These are phyloP conservation scores for Adansonia gregorii DNA, from an alignment of 441 rosid species.

Conservation along the genomic window DNA sequence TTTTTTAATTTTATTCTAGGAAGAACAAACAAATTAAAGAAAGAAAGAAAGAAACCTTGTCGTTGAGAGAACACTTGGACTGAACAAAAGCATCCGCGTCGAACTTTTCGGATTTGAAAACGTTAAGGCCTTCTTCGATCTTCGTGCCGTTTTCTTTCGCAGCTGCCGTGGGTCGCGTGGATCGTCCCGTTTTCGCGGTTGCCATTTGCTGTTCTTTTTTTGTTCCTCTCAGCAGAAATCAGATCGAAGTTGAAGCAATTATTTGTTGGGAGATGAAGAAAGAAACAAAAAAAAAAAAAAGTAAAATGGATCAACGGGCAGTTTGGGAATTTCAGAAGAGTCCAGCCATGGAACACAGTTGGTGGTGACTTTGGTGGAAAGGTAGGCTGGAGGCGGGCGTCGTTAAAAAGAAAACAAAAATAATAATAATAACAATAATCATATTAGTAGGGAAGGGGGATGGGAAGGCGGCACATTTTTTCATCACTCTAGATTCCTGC, in stretches of 20 bases:
- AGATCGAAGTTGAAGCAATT: constrained; percentile 12
- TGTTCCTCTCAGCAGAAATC: not conserved
- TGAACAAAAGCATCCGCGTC: constrained; percentile 90
- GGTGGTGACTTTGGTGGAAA: constrained; percentile 23
- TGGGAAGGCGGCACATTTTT: not conserved
- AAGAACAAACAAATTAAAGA: not conserved
- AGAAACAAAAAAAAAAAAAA: not conserved
- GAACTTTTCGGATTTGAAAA: constrained; percentile 91
- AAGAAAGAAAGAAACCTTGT: constrained; percentile 56
- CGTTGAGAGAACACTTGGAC: constrained; percentile 92
- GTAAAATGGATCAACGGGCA: constrained; percentile 11
- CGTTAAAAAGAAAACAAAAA: not conserved
- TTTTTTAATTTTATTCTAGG: not conserved
- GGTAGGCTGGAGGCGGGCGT: constrained; percentile 3
- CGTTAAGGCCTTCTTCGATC: constrained; percentile 78
- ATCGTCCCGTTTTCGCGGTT: constrained; percentile 62
- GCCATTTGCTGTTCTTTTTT: constrained; percentile 48
- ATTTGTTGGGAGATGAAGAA: not conserved
- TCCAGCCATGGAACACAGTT: constrained; percentile 19
- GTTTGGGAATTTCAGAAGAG: constrained; percentile 5
- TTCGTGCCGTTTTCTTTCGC: constrained; percentile 71
- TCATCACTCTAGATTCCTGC: not conserved
- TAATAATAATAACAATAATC: not conserved
- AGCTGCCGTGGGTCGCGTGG: constrained; percentile 49
- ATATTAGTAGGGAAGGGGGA: not conserved